phyloP scores from a whole-genome alignment of 2,329 filamentous ascomycete genomes.

The Colletotrichum cordylinicola region DNA sequence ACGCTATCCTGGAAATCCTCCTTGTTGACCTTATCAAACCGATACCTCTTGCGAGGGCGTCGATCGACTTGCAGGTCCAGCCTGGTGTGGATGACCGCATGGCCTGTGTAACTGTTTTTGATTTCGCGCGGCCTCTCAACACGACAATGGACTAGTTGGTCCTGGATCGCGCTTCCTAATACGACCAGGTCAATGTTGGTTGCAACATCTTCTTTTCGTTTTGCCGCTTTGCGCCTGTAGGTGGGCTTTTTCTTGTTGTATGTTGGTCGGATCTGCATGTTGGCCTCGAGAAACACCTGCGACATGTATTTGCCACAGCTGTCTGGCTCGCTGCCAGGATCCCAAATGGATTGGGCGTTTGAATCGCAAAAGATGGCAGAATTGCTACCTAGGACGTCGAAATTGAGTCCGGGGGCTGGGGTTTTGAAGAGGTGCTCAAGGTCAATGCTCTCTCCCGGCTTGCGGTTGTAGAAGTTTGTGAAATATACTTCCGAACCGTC shows the following conservation, averaged over 20 bases:
- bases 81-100: not conserved
- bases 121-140: not conserved
- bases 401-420: not conserved
- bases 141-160: not conserved
- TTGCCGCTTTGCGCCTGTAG: not conserved
- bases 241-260: not conserved
- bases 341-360: not conserved
- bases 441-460: not conserved
- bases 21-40: not conserved
- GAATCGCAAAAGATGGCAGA: not conserved
- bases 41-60: not conserved
- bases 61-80: fast-evolving
- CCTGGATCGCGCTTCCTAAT: not conserved
- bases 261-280: not conserved
- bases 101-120: not conserved
- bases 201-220: fast-evolving
- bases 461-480: not conserved
- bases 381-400: not conserved
- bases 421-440: not conserved
- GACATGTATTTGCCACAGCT: not conserved
- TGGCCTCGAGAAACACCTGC: not conserved
- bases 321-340: fast-evolving
- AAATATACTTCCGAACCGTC: not conserved
- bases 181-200: not conserved
- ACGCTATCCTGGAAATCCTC: not conserved